phyloP scores from a whole-genome alignment of 495 filamentous ascomycete genomes.

The Aspergillus panamensis region DNA sequence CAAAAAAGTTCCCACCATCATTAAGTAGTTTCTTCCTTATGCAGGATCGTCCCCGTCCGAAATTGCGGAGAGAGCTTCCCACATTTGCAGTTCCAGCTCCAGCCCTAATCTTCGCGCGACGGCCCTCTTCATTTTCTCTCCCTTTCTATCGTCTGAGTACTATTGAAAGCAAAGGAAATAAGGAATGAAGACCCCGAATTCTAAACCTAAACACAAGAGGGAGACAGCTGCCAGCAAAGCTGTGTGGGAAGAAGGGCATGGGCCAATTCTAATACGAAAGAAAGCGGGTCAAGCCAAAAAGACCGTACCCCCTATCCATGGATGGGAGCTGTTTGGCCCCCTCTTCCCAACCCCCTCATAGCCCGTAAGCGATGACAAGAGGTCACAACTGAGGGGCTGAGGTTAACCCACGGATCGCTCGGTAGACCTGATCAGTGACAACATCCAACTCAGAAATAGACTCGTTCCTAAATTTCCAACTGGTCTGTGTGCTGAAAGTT shows the following conservation, averaged over 20 bases:
- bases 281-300: not conserved
- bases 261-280: constrained; percentile 3
- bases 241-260: not conserved
- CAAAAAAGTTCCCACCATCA: constrained; percentile 1
- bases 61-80: constrained; percentile 30
- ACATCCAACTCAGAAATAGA: not conserved
- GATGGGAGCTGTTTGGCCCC: constrained; percentile 16
- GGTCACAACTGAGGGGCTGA: not conserved
- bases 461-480: not conserved
- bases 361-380: constrained; percentile 3
- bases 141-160: not conserved
- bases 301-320: constrained; percentile 8
- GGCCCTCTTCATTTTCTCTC: not conserved
- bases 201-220: not conserved
- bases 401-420: constrained; percentile 12
- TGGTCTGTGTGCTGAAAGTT: not conserved
- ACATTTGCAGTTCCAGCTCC: constrained; percentile 3
- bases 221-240: not conserved
- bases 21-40: constrained; percentile 7
- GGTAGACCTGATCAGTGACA: not conserved
- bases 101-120: not conserved
- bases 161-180: not conserved
- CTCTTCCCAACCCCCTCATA: constrained; percentile 8
- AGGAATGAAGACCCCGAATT: not conserved
- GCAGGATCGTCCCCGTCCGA: constrained; percentile 23